Evolutionary conservation across 306 rosid genomes (phyloP).

Genomic region (Quercus berberidifolia): DNA sequence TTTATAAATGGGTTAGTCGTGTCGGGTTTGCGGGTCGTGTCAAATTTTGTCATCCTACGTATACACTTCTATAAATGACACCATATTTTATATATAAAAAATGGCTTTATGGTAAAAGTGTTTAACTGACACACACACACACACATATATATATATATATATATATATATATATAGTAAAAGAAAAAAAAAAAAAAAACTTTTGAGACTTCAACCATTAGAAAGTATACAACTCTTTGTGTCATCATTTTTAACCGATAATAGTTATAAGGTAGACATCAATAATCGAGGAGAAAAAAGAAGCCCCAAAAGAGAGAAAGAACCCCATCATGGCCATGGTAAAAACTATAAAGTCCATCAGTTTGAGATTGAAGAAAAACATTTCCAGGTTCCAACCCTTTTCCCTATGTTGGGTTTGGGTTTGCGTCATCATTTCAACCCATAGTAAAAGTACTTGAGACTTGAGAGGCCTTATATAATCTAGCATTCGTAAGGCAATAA

Average conservation of each 20-base stretch:
- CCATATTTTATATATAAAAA: too few species aligned
- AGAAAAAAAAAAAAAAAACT: not conserved
- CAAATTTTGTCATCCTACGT: too few species aligned
- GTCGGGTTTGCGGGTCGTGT: too few species aligned
- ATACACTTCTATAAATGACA: too few species aligned
- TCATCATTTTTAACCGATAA: not conserved
- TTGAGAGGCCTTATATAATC: not conserved
- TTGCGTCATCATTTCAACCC: not conserved
- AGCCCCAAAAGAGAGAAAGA: not conserved
- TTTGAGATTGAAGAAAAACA: not conserved
- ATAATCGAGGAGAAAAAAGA: not conserved
- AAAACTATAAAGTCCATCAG: not conserved
- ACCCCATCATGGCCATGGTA: not conserved
- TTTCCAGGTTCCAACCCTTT: not conserved
- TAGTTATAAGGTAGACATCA: not conserved
- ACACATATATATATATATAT: too few species aligned
- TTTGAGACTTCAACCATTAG: not conserved
- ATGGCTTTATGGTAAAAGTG: too few species aligned
- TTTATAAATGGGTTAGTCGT: too few species aligned
- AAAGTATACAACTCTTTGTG: not conserved
- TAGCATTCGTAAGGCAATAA: not conserved
- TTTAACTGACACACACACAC: too few species aligned
- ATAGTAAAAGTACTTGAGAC: not conserved
- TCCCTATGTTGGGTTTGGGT: not conserved
- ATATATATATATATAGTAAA: not conserved